These are phyloP conservation scores for Ceraceosorus guamensis DNA, from an alignment of 1,284 basidiomycete species.

Conservation along the genomic window DNA sequence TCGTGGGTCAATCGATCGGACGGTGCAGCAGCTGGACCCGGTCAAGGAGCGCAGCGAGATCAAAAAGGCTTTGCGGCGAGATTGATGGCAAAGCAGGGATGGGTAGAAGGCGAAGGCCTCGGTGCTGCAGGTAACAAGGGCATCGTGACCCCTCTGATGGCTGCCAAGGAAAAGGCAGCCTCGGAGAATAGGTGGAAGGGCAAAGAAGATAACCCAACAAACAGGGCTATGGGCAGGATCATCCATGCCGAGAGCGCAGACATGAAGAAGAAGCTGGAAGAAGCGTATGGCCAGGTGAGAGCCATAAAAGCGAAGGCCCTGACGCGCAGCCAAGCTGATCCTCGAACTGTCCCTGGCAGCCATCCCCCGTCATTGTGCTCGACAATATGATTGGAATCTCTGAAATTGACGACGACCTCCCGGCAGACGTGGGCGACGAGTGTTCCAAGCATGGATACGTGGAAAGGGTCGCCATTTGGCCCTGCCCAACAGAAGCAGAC, in stretches of 20 bases:
- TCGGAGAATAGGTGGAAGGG: not conserved
- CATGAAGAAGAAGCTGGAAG: constrained; percentile 4
- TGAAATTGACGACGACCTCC: constrained; percentile 13
- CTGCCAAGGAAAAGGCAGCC: constrained; percentile 6
- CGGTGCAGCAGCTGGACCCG: not conserved
- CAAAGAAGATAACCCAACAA: not conserved
- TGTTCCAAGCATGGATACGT: constrained; percentile 35
- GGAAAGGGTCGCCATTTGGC: constrained; percentile 16
- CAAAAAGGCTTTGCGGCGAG: constrained; percentile 22
- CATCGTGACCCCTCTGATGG: constrained; percentile 24
- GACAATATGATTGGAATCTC: constrained; percentile 12
- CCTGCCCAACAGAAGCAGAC: not conserved
- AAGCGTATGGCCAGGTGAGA: constrained; percentile 12
- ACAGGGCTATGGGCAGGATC: constrained; percentile 10
- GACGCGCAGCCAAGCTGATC: not conserved
- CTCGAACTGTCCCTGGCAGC: not conserved
- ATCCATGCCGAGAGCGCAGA: constrained; percentile 11
- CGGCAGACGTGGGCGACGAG: constrained; percentile 19
- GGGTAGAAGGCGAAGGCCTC: constrained; percentile 32
- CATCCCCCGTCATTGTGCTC: constrained; percentile 19
- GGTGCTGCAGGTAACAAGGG: constrained; percentile 37
- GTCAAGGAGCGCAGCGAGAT: not conserved
- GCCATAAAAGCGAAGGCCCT: not conserved
- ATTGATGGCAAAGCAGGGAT: constrained; percentile 33
- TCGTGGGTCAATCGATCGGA: no score